phyloP scores from a whole-genome alignment of 345 rosid genomes.

The Rhodamnia argentea region DNA sequence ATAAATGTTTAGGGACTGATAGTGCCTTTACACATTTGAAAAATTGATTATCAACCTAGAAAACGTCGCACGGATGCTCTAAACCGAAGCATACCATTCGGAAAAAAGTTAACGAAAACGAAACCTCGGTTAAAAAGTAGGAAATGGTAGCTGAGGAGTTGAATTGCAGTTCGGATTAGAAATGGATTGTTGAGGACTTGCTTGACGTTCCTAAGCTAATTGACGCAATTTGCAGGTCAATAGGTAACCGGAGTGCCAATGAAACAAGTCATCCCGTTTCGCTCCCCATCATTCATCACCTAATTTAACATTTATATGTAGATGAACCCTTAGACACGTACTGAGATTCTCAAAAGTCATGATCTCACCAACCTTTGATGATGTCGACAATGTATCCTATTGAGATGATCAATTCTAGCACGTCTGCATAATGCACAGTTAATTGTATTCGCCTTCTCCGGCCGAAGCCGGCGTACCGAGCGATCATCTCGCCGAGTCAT shows the following conservation, averaged over 20 bases:
- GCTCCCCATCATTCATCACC: neutral
- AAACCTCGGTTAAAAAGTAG: neutral
- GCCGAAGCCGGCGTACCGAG: neutral
- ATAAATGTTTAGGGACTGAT: neutral
- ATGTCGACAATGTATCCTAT: neutral
- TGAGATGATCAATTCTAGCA: neutral
- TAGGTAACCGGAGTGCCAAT: neutral
- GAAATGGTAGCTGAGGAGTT: neutral
- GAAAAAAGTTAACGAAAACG: neutral
- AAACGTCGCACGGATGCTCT: neutral
- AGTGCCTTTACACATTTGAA: neutral
- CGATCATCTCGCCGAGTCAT: neutral
- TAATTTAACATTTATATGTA: neutral
- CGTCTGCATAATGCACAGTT: neutral
- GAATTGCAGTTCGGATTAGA: neutral
- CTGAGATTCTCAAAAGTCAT: neutral
- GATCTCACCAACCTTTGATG: neutral
- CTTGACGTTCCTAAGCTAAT: neutral
- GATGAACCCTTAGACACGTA: neutral
- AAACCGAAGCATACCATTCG: neutral
- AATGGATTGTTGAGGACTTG: neutral
- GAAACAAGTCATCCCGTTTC: neutral
- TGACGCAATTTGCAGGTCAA: neutral
- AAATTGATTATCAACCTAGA: neutral
- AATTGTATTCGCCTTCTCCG: neutral